These are phyloP conservation scores for Nakazawaea ambrosiae DNA, from an alignment of 805 yeast species.

Conservation along the genomic window DNA sequence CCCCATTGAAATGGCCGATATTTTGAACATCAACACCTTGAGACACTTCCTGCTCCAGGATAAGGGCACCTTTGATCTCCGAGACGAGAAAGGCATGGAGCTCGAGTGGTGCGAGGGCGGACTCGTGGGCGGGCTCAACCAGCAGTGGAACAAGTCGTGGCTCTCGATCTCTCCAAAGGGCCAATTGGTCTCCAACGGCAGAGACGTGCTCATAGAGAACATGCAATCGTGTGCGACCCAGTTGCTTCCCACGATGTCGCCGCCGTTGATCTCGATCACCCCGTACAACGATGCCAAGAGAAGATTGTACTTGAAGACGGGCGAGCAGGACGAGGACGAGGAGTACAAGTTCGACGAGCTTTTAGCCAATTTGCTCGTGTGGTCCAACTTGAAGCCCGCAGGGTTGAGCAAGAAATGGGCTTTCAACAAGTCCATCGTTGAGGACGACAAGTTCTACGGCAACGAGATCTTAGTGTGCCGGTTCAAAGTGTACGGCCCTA, in stretches of 20 bases:
- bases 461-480: slow-evolving; percentile 49
- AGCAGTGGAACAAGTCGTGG: slow-evolving; percentile 18
- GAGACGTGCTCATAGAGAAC: slow-evolving; percentile 16
- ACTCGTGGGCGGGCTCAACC: neutral
- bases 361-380: slow-evolving; percentile 34
- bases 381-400: slow-evolving; percentile 43
- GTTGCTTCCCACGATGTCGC: slow-evolving; percentile 13
- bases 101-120: slow-evolving; percentile 18
- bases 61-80: slow-evolving; percentile 1
- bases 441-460: slow-evolving; percentile 16
- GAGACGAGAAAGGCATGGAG: neutral
- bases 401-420: slow-evolving; percentile 45
- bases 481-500: slow-evolving; percentile 59
- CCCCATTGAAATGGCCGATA: slow-evolving; percentile 7
- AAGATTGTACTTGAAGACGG: slow-evolving; percentile 21
- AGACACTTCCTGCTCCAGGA: neutral
- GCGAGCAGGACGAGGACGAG: slow-evolving; percentile 22
- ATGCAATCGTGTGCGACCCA: slow-evolving; percentile 24
- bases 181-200: slow-evolving; percentile 17
- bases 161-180: slow-evolving; percentile 21
- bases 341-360: slow-evolving; percentile 26
- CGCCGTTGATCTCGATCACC: slow-evolving; percentile 34
- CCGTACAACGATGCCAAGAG: slow-evolving; percentile 31
- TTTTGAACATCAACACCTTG: slow-evolving; percentile 1
- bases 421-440: slow-evolving; percentile 24